A percentile compares a stretch with the other conserved stretches of the same genome.
Evolutionary conservation across 805 yeast species (phyloP).

Genomic region (Barnettozyma botsteinii): DNA sequence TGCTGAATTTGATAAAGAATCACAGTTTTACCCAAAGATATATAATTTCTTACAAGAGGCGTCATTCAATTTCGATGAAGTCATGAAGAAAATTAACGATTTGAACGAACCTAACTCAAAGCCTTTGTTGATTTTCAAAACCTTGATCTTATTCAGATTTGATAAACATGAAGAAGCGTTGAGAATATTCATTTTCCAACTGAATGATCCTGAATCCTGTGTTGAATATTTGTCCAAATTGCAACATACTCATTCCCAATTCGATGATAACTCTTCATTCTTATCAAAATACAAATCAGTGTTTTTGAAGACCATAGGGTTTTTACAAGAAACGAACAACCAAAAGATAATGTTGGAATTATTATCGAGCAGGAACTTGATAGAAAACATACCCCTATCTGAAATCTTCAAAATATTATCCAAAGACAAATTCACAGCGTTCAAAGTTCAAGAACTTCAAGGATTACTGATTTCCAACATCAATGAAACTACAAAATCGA

Average conservation of each 20-base stretch:
- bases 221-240: constrained; percentile 53
- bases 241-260: constrained; percentile 28
- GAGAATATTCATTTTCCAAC: constrained; percentile 50
- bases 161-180: constrained; percentile 61
- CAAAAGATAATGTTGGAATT: constrained; percentile 10
- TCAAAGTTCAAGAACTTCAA: constrained; percentile 19
- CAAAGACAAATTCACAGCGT: background rate
- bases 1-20: constrained; percentile 6
- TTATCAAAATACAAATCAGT: background rate
- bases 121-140: constrained; percentile 40
- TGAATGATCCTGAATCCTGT: constrained; percentile 54
- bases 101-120: background rate
- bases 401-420: constrained; percentile 6
- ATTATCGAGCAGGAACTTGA: background rate
- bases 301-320: constrained; percentile 2
- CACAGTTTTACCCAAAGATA: constrained; percentile 29
- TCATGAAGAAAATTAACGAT: background rate
- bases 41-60: constrained; percentile 28
- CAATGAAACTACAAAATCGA: constrained; percentile 1
- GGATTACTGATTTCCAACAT: constrained; percentile 8
- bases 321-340: constrained; percentile 30
- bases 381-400: constrained; percentile 3
- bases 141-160: constrained; percentile 52
- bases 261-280: background rate
- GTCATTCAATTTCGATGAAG: background rate